phyloP scores from a whole-genome alignment of 176 grass and related monocot species.

The Rhynchospora tenuis region DNA sequence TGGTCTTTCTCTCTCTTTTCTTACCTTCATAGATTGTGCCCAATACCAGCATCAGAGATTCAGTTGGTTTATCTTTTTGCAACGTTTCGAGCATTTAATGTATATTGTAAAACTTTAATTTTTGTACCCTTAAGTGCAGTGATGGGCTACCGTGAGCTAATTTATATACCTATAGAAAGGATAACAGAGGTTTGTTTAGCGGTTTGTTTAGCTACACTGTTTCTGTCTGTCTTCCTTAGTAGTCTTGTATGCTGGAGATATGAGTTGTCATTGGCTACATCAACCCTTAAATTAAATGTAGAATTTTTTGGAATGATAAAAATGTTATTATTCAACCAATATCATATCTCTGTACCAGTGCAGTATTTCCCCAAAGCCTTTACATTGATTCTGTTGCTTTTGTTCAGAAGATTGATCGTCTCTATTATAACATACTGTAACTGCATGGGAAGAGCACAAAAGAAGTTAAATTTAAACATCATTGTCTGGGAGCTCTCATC shows the following conservation, averaged over 20 bases:
- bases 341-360: background rate
- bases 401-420: background rate
- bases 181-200: background rate
- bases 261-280: background rate
- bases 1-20: background rate
- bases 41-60: background rate
- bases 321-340: background rate
- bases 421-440: background rate
- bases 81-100: background rate
- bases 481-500: background rate
- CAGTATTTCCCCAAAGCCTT: background rate
- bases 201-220: background rate
- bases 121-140: background rate
- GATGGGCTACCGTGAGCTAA: background rate
- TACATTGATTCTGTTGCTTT: no score
- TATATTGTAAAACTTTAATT: background rate
- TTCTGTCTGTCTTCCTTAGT: background rate
- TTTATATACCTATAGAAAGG: background rate
- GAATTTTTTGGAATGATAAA: background rate
- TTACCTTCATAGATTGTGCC: constrained; percentile 2
- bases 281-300: background rate
- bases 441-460: background rate
- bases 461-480: background rate
- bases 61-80: background rate
- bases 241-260: background rate